phyloP scores from a whole-genome alignment of 1,284 basidiomycete species.

The Tetrapyrgos nigripes region DNA sequence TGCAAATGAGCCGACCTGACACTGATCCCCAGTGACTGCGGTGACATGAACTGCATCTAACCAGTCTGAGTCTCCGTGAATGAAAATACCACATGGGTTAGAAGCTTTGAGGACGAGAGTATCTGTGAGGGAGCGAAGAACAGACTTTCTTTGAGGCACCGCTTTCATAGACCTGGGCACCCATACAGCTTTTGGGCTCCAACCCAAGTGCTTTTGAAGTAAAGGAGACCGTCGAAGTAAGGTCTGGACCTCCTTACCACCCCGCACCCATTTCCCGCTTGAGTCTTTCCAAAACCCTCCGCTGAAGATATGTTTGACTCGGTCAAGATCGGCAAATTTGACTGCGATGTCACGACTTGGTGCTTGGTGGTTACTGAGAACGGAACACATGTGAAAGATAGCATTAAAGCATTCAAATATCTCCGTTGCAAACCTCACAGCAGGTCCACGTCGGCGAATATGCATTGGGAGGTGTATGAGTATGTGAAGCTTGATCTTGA shows the following conservation, averaged over 20 bases:
- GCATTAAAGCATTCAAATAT: slow-evolving; percentile 42
- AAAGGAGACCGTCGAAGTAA: background rate
- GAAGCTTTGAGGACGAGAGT: background rate
- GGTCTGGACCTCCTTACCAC: no score
- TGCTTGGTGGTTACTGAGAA: slow-evolving; percentile 41
- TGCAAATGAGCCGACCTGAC: no score
- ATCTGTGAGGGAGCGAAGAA: background rate
- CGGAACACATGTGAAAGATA: slow-evolving; percentile 39
- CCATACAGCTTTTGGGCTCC: no score
- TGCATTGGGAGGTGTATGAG: slow-evolving; percentile 38
- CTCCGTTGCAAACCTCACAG: slow-evolving; percentile 38
- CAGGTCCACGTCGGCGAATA: slow-evolving; percentile 39
- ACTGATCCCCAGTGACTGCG: no score
- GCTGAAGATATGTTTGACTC: slow-evolving; percentile 36
- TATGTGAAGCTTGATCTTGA: slow-evolving; percentile 43
- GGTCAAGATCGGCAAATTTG: slow-evolving; percentile 35
- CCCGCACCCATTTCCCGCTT: background rate
- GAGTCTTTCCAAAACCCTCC: slow-evolving; percentile 36
- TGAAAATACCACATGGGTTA: no score
- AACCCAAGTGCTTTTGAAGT: slow-evolving; percentile 2
- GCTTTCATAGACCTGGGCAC: background rate
- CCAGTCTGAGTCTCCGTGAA: no score
- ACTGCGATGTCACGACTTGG: slow-evolving; percentile 44
- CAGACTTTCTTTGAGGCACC: background rate
- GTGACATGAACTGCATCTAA: no score